A percentile compares a stretch with the other conserved stretches of the same genome.
Evolutionary conservation across 805 yeast species (phyloP).

Genomic region (Yamadazyma insecticola): DNA sequence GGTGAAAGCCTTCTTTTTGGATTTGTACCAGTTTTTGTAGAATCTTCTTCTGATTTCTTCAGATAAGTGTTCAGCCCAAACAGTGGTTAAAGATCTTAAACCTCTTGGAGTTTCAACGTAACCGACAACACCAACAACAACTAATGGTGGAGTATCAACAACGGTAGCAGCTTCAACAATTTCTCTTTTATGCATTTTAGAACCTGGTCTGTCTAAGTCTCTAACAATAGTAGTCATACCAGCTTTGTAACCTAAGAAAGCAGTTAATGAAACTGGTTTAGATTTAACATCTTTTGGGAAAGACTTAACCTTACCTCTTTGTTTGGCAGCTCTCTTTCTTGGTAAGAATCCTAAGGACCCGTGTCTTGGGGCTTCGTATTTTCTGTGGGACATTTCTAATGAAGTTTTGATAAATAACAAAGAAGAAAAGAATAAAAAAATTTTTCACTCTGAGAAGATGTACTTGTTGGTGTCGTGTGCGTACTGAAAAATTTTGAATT

Average conservation of each 20-base stretch:
- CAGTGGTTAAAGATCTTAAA: conserved; percentile 98
- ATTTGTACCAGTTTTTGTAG: conserved; percentile 99
- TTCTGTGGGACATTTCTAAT: conserved; percentile 92
- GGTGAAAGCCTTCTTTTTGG: conserved; percentile 99
- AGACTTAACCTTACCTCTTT: conserved; percentile 98
- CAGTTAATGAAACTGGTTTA: conserved; percentile 54
- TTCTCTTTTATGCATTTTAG: conserved; percentile 99
- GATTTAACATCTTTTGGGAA: conserved; percentile 63
- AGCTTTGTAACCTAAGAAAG: conserved; percentile 99
- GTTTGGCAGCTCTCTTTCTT: conserved; percentile 98
- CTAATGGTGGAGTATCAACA: conserved; percentile 98
- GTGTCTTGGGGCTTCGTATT: conserved; percentile 99
- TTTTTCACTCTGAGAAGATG: conserved; percentile 1
- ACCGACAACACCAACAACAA: conserved; percentile 99
- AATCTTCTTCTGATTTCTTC: conserved; percentile 99
- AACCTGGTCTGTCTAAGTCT: conserved; percentile 99
- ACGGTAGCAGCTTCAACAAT: conserved; percentile 99
- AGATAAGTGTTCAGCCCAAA: conserved; percentile 99
- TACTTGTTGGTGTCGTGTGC: not conserved
- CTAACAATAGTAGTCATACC: conserved; percentile 99
- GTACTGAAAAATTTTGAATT: too few species aligned
- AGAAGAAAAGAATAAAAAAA: conserved; percentile 1
- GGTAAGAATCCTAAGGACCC: conserved; percentile 99
- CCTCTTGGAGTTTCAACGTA: conserved; percentile 99
- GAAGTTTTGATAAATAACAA: conserved; percentile 1